Evolutionary conservation across 1,284 basidiomycete species (phyloP).

Genomic region (Tylopilus sp.): DNA sequence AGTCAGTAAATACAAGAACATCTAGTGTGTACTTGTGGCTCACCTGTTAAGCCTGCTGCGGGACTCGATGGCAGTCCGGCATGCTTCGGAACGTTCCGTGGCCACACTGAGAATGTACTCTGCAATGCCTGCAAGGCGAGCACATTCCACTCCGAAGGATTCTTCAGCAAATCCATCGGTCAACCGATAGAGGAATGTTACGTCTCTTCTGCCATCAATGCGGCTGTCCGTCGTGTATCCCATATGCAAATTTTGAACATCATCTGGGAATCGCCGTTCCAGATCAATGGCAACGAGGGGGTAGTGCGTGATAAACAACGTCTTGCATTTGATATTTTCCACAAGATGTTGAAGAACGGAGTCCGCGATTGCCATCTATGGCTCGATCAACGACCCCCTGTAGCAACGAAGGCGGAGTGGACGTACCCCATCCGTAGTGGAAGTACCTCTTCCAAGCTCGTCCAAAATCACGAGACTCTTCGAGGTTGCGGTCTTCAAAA

Average conservation of each 20-base stretch:
- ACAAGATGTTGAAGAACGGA: conserved; percentile 76
- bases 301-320: conserved; percentile 93
- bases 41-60: conserved; percentile 51
- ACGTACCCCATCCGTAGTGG: conserved; percentile 78
- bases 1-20: not conserved
- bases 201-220: conserved; percentile 67
- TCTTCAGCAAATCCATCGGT: conserved; percentile 67
- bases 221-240: conserved; percentile 64
- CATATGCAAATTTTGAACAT: conserved; percentile 82
- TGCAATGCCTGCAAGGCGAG: conserved; percentile 76
- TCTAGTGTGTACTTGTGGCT: conserved; percentile 10
- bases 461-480: conserved; percentile 83
- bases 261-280: conserved; percentile 47
- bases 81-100: conserved; percentile 48
- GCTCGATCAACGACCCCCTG: not conserved
- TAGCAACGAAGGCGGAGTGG: not conserved
- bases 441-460: conserved; percentile 79
- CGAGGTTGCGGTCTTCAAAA: conserved; percentile 68
- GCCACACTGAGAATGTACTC: conserved; percentile 62
- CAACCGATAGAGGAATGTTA: conserved; percentile 82
- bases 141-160: conserved; percentile 88
- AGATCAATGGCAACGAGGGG: conserved; percentile 65
- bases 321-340: conserved; percentile 61
- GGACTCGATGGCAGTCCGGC: conserved; percentile 50
- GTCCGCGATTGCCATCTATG: conserved; percentile 77